Evolutionary conservation across 371 early-diverging fungal species (phyloP).

Genomic region (Mortierella polycephala): DNA sequence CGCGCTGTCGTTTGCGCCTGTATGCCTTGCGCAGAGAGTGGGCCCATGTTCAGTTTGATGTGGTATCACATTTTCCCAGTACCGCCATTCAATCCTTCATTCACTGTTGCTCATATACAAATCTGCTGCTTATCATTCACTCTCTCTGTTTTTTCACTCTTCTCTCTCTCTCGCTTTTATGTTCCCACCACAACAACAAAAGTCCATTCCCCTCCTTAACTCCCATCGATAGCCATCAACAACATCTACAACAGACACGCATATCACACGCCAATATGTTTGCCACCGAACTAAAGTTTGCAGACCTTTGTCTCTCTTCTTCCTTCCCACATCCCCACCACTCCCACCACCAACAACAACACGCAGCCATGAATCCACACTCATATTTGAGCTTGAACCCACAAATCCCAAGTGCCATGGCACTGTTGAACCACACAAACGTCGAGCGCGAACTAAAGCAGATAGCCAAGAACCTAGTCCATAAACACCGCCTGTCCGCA

Average conservation of each 20-base stretch:
- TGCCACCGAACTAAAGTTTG: not conserved
- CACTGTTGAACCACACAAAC: slow-evolving; percentile 14
- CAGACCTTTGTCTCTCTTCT: not conserved
- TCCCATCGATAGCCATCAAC: not conserved
- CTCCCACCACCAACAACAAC: not conserved
- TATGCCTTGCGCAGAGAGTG: no score
- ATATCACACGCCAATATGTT: not conserved
- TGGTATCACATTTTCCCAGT: not conserved
- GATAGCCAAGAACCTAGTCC: slow-evolving; percentile 22
- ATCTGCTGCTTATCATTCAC: not conserved
- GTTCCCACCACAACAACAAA: not conserved
- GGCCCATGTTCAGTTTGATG: no score
- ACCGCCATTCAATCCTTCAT: not conserved
- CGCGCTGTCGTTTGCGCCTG: no score
- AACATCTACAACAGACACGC: not conserved
- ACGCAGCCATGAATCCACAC: not conserved
- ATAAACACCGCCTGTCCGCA: slow-evolving; percentile 10
- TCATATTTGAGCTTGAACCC: not conserved
- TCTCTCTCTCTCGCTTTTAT: not conserved
- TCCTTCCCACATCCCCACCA: not conserved
- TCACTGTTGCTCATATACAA: not conserved
- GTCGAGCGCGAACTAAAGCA: slow-evolving; percentile 16
- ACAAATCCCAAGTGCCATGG: slow-evolving; percentile 8
- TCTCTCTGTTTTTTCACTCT: not conserved
- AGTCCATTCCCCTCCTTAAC: no score